These are phyloP conservation scores for Suillus decipiens DNA, from an alignment of 768 basidiomycete species.

Conservation along the genomic window DNA sequence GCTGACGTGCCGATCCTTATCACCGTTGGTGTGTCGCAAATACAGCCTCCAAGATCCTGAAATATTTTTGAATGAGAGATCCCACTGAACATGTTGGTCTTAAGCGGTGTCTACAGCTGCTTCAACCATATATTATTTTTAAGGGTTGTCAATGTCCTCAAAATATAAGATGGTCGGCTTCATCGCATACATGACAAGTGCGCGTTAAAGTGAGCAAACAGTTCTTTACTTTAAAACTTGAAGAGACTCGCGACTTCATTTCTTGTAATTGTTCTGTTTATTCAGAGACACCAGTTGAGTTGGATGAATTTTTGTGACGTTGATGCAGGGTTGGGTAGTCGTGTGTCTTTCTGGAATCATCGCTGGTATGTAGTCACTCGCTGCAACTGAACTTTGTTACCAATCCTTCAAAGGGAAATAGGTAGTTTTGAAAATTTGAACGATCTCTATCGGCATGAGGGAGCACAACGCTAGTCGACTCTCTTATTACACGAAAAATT, in stretches of 20 bases:
- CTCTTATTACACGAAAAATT: background rate
- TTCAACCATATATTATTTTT: background rate
- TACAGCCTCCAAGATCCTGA: background rate
- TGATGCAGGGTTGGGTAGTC: background rate
- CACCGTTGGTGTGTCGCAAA: background rate
- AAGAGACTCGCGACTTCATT: background rate
- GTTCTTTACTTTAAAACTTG: no score
- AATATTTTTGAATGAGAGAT: background rate
- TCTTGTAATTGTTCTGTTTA: background rate
- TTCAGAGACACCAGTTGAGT: background rate
- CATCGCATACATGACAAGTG: no score
- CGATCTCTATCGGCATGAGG: background rate
- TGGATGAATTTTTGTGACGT: background rate
- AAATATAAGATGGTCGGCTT: background rate
- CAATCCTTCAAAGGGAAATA: background rate
- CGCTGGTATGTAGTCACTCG: background rate
- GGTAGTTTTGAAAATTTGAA: background rate
- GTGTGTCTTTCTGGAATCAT: background rate
- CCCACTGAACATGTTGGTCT: background rate
- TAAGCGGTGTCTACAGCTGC: background rate
- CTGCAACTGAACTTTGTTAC: background rate
- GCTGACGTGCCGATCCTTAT: background rate
- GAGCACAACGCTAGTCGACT: background rate
- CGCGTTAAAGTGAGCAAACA: background rate
- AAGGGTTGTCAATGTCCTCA: background rate